Evolutionary conservation across 2,329 filamentous ascomycete species (phyloP).

Genomic region (Neofusicoccum cordaticola): DNA sequence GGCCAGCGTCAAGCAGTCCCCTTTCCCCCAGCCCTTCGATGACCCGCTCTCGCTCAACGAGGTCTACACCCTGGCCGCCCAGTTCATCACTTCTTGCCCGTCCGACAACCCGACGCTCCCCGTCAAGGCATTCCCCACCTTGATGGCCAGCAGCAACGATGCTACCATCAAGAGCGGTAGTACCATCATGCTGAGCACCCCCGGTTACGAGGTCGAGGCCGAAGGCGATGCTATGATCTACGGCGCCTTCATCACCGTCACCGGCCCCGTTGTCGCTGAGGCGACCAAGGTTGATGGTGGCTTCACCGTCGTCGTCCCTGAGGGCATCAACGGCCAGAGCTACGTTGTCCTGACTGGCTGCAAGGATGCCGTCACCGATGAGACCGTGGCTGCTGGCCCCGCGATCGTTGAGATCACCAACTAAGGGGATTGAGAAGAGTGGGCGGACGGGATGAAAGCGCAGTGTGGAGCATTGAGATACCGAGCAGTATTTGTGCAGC

Average conservation of each 20-base stretch:
- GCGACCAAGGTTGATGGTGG: conserved; percentile 26
- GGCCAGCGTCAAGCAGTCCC: conserved; percentile 40
- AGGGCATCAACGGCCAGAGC: conserved; percentile 36
- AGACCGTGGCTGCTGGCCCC: conserved; percentile 39
- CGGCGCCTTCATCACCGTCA: conserved; percentile 39
- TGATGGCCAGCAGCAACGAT: conserved; percentile 28
- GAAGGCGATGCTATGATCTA: conserved; percentile 24
- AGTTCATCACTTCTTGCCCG: conserved; percentile 61
- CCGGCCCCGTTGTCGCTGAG: conserved; percentile 34
- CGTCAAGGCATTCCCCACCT: conserved; percentile 58
- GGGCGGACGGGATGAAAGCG: too few relatives aligned
- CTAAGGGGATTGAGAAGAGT: neutral
- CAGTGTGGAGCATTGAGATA: too few relatives aligned
- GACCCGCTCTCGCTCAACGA: conserved; percentile 56
- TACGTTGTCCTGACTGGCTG: conserved; percentile 43
- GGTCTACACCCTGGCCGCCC: conserved; percentile 63
- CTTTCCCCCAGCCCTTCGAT: conserved; percentile 61
- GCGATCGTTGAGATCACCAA: conserved; percentile 25
- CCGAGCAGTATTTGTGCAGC: too few relatives aligned
- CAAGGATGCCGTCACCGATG: conserved; percentile 36
- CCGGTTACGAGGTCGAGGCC: conserved; percentile 25
- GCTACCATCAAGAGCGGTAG: conserved; percentile 18
- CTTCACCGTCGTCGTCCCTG: conserved; percentile 28
- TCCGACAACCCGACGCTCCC: conserved; percentile 54
- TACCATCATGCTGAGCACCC: conserved; percentile 23